Conservation (phyloP, 177 flowering plant species). For the Vitis hybrid region DNA sequence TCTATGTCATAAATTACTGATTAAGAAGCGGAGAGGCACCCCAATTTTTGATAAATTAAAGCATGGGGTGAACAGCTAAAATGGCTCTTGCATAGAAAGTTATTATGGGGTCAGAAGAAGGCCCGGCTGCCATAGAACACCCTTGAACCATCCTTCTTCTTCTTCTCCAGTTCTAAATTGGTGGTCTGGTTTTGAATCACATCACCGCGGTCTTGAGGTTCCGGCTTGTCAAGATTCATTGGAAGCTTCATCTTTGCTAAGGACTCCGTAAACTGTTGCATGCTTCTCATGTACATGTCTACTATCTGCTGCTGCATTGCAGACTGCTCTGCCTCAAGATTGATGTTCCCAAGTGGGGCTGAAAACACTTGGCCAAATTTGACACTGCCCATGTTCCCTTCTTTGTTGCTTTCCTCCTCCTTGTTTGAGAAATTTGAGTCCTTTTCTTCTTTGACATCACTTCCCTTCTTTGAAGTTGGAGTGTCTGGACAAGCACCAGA, state of each 20-base stretch:
- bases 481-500: conserved; percentile 40
- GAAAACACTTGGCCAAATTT: conserved; percentile 42
- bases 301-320: conserved; percentile 92
- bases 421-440: conserved; percentile 29
- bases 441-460: conserved; percentile 21
- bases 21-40: too few relatives aligned
- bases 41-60: too few relatives aligned
- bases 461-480: conserved; percentile 51
- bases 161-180: conserved; percentile 40
- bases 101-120: conserved; percentile 37
- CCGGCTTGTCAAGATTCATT: conserved; percentile 61
- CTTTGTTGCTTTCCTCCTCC: conserved; percentile 28
- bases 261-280: conserved; percentile 92
- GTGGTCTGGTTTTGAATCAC: conserved; percentile 34
- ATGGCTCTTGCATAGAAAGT: too few relatives aligned
- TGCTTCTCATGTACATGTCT: conserved; percentile 93
- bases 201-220: conserved; percentile 30
- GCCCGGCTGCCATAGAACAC: conserved; percentile 93
- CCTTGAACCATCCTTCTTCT: conserved; percentile 70
- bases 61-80: too few relatives aligned
- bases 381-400: conserved; percentile 17
- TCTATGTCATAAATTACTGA: too few relatives aligned
- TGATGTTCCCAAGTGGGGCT: conserved; percentile 47
- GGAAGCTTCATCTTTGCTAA: conserved; percentile 92
- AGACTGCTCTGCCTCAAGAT: conserved; percentile 61